Evolutionary conservation across 2,329 filamentous ascomycete species (phyloP).

Genomic region (Claviceps monticola): DNA sequence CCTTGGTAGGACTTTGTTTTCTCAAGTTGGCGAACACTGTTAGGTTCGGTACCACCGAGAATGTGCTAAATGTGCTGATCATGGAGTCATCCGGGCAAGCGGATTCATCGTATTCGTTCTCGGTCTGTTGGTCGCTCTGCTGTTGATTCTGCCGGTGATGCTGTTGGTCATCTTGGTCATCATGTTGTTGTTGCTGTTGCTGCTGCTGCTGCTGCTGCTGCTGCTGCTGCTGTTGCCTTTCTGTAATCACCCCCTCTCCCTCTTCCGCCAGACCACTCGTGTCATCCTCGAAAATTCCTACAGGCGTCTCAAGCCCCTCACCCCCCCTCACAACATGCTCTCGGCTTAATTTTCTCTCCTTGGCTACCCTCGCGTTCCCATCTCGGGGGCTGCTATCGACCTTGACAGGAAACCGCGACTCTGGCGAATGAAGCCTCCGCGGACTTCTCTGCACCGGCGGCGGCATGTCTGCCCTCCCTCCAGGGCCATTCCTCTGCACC

Average conservation of each 20-base stretch:
- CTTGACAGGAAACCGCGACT: slow-evolving; percentile 48
- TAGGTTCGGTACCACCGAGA: slow-evolving; percentile 81
- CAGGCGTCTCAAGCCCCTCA: slow-evolving; percentile 41
- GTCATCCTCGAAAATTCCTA: slow-evolving; percentile 49
- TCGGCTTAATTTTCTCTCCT: slow-evolving; percentile 30
- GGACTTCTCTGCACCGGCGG: slow-evolving; percentile 25
- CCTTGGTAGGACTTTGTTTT: slow-evolving; percentile 43
- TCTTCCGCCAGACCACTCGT: slow-evolving; percentile 15
- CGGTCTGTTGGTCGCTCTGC: not conserved
- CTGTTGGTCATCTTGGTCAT: slow-evolving; percentile 13
- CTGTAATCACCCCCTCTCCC: slow-evolving; percentile 14
- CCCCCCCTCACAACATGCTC: slow-evolving; percentile 42
- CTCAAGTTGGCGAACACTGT: slow-evolving; percentile 67
- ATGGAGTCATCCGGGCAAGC: slow-evolving; percentile 53
- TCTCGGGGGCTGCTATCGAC: slow-evolving; percentile 23
- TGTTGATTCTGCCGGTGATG: not conserved
- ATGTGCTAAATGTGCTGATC: slow-evolving; percentile 75
- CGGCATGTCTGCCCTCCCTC: not conserved
- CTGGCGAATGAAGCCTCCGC: slow-evolving; percentile 32
- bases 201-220: too few species aligned
- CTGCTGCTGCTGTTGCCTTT: too few species aligned
- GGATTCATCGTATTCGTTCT: slow-evolving; percentile 21
- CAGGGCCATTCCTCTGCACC: slow-evolving; percentile 15
- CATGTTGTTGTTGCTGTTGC: too few species aligned
- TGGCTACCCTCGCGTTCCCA: slow-evolving; percentile 10